Evolutionary conservation across 2,329 filamentous ascomycete genomes (phyloP).

Genomic region (Hypomyces perniciosus): DNA sequence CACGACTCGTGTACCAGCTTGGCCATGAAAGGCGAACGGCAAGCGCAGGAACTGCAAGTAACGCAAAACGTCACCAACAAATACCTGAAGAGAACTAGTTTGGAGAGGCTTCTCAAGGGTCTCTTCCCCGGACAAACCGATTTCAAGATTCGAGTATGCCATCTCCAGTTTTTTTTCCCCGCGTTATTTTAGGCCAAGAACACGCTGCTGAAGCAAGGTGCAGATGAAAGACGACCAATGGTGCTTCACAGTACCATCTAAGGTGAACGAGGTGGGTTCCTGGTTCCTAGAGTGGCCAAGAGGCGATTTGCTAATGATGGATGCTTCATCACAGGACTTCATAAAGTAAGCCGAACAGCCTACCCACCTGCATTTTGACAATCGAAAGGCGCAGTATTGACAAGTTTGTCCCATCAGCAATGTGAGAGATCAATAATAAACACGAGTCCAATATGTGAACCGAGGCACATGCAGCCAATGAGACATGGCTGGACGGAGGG

Average conservation of each 20-base stretch:
- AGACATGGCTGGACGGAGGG: neutral
- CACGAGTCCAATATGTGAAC: neutral
- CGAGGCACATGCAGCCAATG: too few species aligned
- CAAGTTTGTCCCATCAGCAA: neutral
- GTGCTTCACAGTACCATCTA: slow-evolving; percentile 21
- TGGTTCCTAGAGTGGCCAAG: neutral
- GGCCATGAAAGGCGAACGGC: neutral
- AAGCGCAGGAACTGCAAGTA: slow-evolving; percentile 6
- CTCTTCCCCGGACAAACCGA: slow-evolving; percentile 22
- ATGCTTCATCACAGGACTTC: neutral
- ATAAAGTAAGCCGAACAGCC: neutral
- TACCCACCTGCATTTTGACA: neutral
- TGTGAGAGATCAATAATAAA: neutral
- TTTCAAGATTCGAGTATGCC: slow-evolving; percentile 24
- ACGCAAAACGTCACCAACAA: slow-evolving; percentile 21
- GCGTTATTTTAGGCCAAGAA: neutral
- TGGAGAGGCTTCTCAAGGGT: slow-evolving; percentile 21
- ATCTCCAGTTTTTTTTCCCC: neutral
- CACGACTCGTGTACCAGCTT: too few species aligned
- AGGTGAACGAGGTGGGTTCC: neutral
- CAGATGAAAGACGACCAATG: slow-evolving; percentile 26
- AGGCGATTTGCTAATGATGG: neutral
- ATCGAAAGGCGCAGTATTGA: neutral
- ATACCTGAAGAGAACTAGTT: slow-evolving; percentile 22
- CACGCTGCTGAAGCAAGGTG: slow-evolving; percentile 9